Conservation (phyloP, 805 yeast species). For the Alloascoidea hylecoeti region DNA sequence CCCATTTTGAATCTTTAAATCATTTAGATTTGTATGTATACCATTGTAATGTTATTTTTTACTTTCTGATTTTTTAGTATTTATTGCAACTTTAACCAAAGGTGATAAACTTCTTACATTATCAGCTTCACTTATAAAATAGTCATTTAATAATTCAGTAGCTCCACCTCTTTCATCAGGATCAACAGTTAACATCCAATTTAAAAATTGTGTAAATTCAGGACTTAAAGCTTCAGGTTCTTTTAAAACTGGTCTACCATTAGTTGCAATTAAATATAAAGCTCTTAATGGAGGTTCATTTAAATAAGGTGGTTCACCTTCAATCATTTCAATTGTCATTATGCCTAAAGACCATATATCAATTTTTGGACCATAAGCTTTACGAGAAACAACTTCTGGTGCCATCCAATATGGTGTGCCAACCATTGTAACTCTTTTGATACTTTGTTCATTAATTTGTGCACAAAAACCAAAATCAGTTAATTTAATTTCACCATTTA, state of each 20-base stretch:
- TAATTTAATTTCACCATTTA: constrained; percentile 80
- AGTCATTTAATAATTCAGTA: constrained; percentile 47
- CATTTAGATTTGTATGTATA: too few species aligned
- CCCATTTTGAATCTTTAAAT: too few species aligned
- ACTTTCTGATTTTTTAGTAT: constrained; percentile 4
- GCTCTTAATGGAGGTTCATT: constrained; percentile 95
- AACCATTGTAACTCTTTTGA: constrained; percentile 94
- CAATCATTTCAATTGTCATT: constrained; percentile 97
- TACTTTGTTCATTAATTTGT: constrained; percentile 64
- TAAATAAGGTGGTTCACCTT: constrained; percentile 96
- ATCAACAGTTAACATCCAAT: constrained; percentile 70
- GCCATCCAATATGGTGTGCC: constrained; percentile 99
- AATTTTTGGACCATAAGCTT: constrained; percentile 92
- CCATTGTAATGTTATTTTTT: too few species aligned
- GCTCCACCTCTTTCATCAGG: constrained; percentile 75
- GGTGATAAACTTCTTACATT: constrained; percentile 18
- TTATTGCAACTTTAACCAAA: constrained; percentile 11
- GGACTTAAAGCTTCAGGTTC: constrained; percentile 71
- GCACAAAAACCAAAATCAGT: constrained; percentile 98
- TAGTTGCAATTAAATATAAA: constrained; percentile 84
- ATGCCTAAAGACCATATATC: constrained; percentile 98
- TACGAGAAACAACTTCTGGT: constrained; percentile 91
- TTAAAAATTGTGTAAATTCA: constrained; percentile 53
- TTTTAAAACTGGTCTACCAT: constrained; percentile 89
- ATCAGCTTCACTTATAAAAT: constrained; percentile 24